phyloP scores from a whole-genome alignment of 331 rosid genomes.

The Stylosanthes scabra region DNA sequence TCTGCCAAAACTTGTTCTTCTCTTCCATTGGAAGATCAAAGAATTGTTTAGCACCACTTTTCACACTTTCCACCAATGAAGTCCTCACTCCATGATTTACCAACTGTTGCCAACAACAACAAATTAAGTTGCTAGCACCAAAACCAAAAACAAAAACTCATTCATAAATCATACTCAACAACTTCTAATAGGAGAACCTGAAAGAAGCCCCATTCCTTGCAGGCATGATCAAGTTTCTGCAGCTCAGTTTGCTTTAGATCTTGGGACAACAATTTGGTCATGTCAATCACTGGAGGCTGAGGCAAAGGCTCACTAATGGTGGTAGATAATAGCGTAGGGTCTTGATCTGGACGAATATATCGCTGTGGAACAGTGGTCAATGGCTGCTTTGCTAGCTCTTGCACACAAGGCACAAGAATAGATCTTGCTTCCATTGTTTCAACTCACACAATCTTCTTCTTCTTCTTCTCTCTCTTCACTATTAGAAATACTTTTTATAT shows the following conservation, averaged over 20 bases:
- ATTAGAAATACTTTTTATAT: background rate
- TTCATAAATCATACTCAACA: background rate
- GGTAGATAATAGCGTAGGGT: conserved; percentile 19
- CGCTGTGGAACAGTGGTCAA: conserved; percentile 29
- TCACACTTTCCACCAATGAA: conserved; percentile 48
- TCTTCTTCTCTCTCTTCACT: background rate
- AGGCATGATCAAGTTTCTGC: conserved; percentile 37
- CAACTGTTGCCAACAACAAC: conserved; percentile 36
- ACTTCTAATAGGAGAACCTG: conserved; percentile 40
- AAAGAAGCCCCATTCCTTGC: conserved; percentile 53
- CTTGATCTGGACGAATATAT: conserved; percentile 40
- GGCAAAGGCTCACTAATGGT: background rate
- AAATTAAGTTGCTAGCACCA: background rate
- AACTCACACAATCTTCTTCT: background rate
- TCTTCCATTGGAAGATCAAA: conserved; percentile 45
- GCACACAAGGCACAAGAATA: conserved; percentile 38
- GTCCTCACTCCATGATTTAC: conserved; percentile 59
- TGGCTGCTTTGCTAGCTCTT: conserved; percentile 40
- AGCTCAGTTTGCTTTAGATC: conserved; percentile 26
- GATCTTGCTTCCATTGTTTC: background rate
- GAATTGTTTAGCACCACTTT: conserved; percentile 38
- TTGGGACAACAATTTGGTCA: conserved; percentile 35
- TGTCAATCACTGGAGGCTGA: conserved; percentile 36
- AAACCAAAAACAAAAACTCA: background rate
- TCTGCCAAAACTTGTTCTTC: conserved; percentile 33